Base-by-base conservation (phyloP, 805 yeast genomes). In the Suhomyces kilbournensis region DNA sequence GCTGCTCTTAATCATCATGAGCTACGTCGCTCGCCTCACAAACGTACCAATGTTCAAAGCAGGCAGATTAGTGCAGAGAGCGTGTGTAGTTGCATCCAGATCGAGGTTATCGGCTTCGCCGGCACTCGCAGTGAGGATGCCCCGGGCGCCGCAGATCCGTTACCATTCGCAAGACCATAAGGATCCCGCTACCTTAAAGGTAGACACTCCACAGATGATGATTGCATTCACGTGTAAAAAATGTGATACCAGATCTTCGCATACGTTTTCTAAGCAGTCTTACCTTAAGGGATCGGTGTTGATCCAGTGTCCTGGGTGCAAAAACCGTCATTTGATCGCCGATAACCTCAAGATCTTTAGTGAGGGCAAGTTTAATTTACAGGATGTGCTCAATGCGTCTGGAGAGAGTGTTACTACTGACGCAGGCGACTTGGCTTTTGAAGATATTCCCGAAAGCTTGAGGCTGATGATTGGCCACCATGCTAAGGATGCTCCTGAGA, bases 151-250 rank as follows among this genome's bases (percentile, higher is more conserved):
- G n/a, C 45, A 42, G 22, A 12, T 23, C n/a, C 45, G 45, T 23
- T 23, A 10, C 28, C 15, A 42, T 22, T 42, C 45, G 12, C 42
- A 38, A 30, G 12, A 12, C 15, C 30, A 42, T 28, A 12, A 12
- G 5, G 14, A 42, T 3, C n/a, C 17, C 20, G 51, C 51, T n/a
- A 44, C 50, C 22, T 49, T 82, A 54, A 83, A 86, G 60, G 78
- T 81, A 19, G 94, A 88, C 49, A 83, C 86, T 55, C 96, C 96
- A 2, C 82, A 85, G 67, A 74, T 89, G 56, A 86, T 90, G 86
- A 79, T 93, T 20, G 93, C 96, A 0, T 92, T 93, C 71, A 93
- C 97, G 0, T 93, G 98, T 71, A 93, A 91, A 66, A 82, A 83
- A 58, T 93, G 98, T 70, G 78, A 82, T 45, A 81, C 87, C 2